A percentile compares a stretch with the other conserved stretches of the same genome.
These are phyloP conservation scores for Trifolium subterraneum DNA, from an alignment of 306 rosid species.

Conservation along the genomic window DNA sequence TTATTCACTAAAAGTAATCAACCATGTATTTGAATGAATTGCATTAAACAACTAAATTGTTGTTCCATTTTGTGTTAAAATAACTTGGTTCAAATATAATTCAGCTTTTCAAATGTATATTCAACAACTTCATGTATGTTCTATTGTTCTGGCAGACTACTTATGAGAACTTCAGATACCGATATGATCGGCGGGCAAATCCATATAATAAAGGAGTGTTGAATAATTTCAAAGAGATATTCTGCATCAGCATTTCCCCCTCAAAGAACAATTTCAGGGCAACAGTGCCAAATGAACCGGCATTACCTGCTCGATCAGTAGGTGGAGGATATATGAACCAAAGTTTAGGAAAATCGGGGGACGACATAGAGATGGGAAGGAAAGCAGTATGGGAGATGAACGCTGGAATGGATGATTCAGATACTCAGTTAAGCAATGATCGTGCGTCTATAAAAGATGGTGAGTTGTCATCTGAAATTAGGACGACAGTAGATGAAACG, in stretches of 20 bases:
- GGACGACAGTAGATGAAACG: slow-evolving; percentile 71
- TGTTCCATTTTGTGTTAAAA: too few species aligned
- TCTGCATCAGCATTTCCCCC: slow-evolving; percentile 67
- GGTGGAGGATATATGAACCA: slow-evolving; percentile 92
- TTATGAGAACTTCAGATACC: slow-evolving; percentile 90
- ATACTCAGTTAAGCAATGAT: slow-evolving; percentile 65
- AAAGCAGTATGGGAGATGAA: slow-evolving; percentile 91
- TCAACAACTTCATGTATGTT: slow-evolving; percentile 11
- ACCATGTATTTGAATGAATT: too few species aligned
- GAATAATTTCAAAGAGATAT: slow-evolving; percentile 84
- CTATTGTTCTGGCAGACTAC: slow-evolving; percentile 73
- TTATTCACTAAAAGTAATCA: too few species aligned
- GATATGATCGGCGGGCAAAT: slow-evolving; percentile 84
- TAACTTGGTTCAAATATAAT: neutral
- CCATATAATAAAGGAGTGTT: slow-evolving; percentile 78
- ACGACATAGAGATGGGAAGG: slow-evolving; percentile 95
- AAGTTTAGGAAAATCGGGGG: slow-evolving; percentile 85
- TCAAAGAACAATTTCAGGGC: slow-evolving; percentile 91
- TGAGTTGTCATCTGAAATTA: slow-evolving; percentile 77
- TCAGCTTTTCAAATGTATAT: slow-evolving; percentile 3
- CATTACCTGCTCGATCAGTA: slow-evolving; percentile 65
- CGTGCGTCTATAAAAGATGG: slow-evolving; percentile 78
- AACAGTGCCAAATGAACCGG: slow-evolving; percentile 75
- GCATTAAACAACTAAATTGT: too few species aligned
- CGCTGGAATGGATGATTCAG: slow-evolving; percentile 64